A percentile compares a stretch with the other conserved stretches of the same genome.
phyloP scores from a whole-genome alignment of 768 basidiomycete genomes.

The Tubosaeta brunneosetosa region DNA sequence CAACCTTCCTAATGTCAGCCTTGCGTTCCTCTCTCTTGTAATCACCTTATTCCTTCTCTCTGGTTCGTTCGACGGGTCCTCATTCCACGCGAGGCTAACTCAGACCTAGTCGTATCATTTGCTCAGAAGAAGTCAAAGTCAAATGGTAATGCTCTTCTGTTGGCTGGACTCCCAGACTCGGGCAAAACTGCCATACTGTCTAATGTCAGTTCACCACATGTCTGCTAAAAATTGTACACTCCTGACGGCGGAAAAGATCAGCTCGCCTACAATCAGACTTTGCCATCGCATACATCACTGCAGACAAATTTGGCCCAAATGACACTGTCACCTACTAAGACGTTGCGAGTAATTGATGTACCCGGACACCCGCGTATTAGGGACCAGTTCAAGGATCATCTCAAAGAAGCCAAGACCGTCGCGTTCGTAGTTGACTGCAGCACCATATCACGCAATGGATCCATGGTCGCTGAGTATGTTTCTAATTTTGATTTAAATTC shows the following conservation, averaged over 20 bases:
- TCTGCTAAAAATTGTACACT: background rate
- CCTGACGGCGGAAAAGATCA: constrained; percentile 28
- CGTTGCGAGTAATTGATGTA: constrained; percentile 61
- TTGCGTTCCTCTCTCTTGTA: constrained; percentile 40
- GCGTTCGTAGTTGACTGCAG: constrained; percentile 80
- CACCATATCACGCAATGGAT: constrained; percentile 69
- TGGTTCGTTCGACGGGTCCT: constrained; percentile 32
- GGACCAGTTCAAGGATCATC: constrained; percentile 64
- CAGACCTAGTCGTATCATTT: constrained; percentile 42
- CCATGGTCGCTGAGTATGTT: constrained; percentile 76
- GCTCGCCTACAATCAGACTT: constrained; percentile 60
- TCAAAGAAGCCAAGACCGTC: constrained; percentile 58
- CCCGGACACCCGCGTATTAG: constrained; percentile 84
- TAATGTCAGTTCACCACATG: constrained; percentile 41
- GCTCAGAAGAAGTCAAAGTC: constrained; percentile 40
- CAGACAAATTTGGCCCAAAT: constrained; percentile 61
- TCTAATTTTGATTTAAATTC: background rate
- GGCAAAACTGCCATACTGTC: constrained; percentile 81
- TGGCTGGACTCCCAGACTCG: constrained; percentile 71
- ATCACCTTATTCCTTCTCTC: constrained; percentile 41
- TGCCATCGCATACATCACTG: constrained; percentile 72
- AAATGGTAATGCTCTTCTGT: constrained; percentile 57
- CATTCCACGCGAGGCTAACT: constrained; percentile 13
- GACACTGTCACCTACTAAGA: constrained; percentile 38
- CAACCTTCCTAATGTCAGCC: constrained; percentile 35